A percentile compares a stretch with the other conserved stretches of the same genome.
These are phyloP conservation scores for Phanerochaete sordida DNA, from an alignment of 768 basidiomycete genomes.

Conservation along the genomic window DNA sequence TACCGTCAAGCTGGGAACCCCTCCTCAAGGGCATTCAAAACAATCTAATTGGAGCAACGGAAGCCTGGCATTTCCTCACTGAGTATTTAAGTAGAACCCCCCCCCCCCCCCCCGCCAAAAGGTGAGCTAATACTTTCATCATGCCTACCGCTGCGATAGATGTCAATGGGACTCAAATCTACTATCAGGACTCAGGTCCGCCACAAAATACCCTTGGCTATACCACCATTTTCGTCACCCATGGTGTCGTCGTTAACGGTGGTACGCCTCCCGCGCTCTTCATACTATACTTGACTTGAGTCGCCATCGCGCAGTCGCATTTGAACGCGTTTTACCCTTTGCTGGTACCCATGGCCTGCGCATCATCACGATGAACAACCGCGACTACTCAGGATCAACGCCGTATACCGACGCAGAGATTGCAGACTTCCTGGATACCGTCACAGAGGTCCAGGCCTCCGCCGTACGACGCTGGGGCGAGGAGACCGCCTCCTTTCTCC, in stretches of 20 bases:
- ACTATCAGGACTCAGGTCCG: conserved; percentile 21
- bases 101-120: no score
- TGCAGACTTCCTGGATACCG: not conserved
- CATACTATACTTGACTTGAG: no score
- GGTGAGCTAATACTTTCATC: no score
- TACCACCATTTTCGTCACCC: no score
- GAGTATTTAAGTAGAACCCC: no score
- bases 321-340: conserved; percentile 16
- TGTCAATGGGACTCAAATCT: conserved; percentile 5
- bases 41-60: no score
- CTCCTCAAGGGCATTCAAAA: no score
- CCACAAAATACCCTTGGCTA: no score
- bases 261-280: conserved; percentile 8
- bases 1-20: no score
- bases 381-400: conserved; percentile 25
- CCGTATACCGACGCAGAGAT: conserved; percentile 18
- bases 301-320: conserved; percentile 11
- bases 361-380: conserved; percentile 21
- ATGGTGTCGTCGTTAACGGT: conserved; percentile 1
- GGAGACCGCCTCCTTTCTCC: conserved; percentile 5
- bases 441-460: not conserved
- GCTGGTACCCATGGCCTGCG: conserved; percentile 17
- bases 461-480: not conserved
- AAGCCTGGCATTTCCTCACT: no score
- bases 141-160: conserved; percentile 16